These are phyloP conservation scores for Trichosporon coremiiforme DNA, from an alignment of 1,284 basidiomycete species.

Conservation along the genomic window DNA sequence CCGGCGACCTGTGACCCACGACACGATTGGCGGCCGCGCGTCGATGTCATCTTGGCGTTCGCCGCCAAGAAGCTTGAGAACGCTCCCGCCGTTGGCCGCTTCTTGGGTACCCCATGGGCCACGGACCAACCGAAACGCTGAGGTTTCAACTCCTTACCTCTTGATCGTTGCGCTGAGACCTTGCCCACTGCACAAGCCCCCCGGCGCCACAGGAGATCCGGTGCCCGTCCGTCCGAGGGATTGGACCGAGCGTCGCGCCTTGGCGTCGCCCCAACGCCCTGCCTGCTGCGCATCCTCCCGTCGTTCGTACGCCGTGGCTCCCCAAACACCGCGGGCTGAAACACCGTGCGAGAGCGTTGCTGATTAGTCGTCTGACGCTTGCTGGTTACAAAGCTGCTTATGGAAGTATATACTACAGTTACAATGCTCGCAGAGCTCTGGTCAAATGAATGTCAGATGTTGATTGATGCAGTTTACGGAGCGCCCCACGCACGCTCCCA, in stretches of 20 bases:
- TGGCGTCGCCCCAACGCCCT: neutral
- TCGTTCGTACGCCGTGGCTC: no score
- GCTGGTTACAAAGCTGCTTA: neutral
- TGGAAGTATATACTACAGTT: neutral
- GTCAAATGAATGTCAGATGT: neutral
- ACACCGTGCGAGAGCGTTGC: neutral
- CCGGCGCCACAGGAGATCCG: neutral
- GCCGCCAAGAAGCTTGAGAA: no score
- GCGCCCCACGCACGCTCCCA: conserved; percentile 41
- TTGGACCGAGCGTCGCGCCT: neutral
- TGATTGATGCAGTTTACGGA: neutral
- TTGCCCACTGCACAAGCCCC: neutral
- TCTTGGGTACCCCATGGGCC: no score
- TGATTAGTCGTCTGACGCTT: no score
- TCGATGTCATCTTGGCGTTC: no score
- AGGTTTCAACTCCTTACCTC: no score
- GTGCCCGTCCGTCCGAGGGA: no score
- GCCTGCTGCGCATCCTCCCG: no score
- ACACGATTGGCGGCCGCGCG: neutral
- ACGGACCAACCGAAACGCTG: no score
- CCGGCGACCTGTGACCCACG: no score
- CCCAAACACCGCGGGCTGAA: neutral
- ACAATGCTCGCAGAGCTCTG: neutral
- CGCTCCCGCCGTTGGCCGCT: no score
- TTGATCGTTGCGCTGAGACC: no score